Evolutionary conservation across 1,284 basidiomycete genomes (phyloP).

Genomic region (Rhizoctonia solani): DNA sequence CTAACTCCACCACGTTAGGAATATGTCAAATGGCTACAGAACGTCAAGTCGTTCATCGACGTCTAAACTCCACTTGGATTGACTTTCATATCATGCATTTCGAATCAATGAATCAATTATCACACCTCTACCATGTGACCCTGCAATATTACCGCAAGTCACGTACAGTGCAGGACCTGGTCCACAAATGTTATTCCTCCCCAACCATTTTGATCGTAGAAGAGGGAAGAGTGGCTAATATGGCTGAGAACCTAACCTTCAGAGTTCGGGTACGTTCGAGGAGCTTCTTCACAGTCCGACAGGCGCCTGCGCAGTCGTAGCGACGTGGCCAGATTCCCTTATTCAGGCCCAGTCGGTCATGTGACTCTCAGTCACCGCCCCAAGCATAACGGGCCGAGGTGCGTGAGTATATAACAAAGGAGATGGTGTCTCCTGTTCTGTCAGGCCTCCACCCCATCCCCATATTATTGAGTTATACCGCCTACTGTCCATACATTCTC

Average conservation of each 20-base stretch:
- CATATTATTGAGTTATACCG: neutral
- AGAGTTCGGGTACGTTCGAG: constrained; percentile 20
- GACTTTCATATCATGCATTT: constrained; percentile 31
- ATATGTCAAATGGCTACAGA: constrained; percentile 33
- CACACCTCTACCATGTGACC: constrained; percentile 30
- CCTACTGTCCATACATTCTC: neutral
- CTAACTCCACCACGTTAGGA: constrained; percentile 15
- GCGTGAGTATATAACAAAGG: constrained; percentile 28
- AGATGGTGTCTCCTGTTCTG: constrained; percentile 4
- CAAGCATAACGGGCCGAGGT: neutral
- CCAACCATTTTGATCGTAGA: constrained; percentile 6
- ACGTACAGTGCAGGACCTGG: neutral
- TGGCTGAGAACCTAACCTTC: neutral
- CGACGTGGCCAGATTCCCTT: constrained; percentile 32
- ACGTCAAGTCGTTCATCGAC: constrained; percentile 29
- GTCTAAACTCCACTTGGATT: constrained; percentile 15
- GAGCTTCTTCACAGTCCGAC: constrained; percentile 3
- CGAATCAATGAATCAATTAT: constrained; percentile 30
- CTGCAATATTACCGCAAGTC: neutral
- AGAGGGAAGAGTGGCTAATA: neutral
- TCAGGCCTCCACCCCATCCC: constrained; percentile 12
- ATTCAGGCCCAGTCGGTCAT: constrained; percentile 26
- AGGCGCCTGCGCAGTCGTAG: constrained; percentile 7
- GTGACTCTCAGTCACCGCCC: constrained; percentile 14
- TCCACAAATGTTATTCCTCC: neutral